Evolutionary conservation across 306 rosid genomes (phyloP).

Genomic region (Prosopis cineraria): DNA sequence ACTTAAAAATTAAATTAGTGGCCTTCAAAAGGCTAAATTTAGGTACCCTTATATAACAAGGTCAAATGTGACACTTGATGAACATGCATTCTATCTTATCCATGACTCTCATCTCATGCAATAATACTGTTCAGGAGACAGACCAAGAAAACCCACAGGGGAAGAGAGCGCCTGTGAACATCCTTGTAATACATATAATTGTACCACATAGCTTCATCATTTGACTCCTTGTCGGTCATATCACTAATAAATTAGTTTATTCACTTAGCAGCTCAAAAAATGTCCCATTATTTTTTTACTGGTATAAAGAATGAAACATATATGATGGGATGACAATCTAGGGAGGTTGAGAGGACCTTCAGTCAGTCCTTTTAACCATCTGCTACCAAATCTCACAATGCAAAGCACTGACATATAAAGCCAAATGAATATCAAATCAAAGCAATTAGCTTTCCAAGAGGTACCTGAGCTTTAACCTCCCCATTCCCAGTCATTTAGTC

Average conservation of each 20-base stretch:
- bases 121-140: neutral
- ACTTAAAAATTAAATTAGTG: neutral
- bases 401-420: neutral
- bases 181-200: neutral
- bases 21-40: neutral
- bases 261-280: slow-evolving; percentile 1
- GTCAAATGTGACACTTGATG: neutral
- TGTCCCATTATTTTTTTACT: neutral
- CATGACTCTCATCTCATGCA: neutral
- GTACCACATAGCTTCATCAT: neutral
- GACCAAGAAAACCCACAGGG: neutral
- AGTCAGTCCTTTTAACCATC: neutral
- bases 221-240: neutral
- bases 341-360: neutral
- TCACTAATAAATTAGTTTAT: neutral
- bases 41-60: neutral
- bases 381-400: neutral
- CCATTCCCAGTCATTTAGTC: neutral
- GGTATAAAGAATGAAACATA: neutral
- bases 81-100: neutral
- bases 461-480: slow-evolving; percentile 6
- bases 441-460: slow-evolving; percentile 8
- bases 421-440: slow-evolving; percentile 27
- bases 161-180: neutral
- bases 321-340: neutral